Evolutionary conservation across 345 rosid genomes (phyloP).

Genomic region (Dovyalis caffra): DNA sequence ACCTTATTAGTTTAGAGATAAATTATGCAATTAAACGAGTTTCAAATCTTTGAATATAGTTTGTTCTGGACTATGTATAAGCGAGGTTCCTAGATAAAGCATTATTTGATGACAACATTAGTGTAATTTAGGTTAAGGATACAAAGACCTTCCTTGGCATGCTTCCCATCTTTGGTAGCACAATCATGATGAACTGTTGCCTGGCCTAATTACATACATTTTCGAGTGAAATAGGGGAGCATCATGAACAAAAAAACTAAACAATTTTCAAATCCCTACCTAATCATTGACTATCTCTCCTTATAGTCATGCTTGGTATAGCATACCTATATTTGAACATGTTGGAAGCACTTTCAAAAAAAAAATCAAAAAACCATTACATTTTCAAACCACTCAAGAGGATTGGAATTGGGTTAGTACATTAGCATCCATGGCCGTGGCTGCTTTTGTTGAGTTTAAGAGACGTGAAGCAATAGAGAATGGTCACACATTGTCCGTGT

Average conservation of each 20-base stretch:
- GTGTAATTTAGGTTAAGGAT: slow-evolving; percentile 43
- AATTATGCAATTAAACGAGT: no score
- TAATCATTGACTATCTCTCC: slow-evolving; percentile 46
- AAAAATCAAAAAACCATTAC: not conserved
- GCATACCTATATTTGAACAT: slow-evolving; percentile 43
- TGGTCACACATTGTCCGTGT: slow-evolving; percentile 34
- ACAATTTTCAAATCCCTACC: slow-evolving; percentile 45
- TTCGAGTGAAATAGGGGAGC: slow-evolving; percentile 55
- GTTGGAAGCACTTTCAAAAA: not conserved
- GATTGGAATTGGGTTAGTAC: slow-evolving; percentile 51
- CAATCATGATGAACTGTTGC: slow-evolving; percentile 66
- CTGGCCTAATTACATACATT: slow-evolving; percentile 58
- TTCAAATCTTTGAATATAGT: no score
- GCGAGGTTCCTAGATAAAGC: slow-evolving; percentile 55
- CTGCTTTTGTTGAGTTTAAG: slow-evolving; percentile 43
- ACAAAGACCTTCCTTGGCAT: slow-evolving; percentile 50
- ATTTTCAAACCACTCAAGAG: slow-evolving; percentile 42
- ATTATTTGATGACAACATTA: slow-evolving; percentile 22
- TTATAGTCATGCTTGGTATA: slow-evolving; percentile 43
- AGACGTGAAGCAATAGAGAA: slow-evolving; percentile 30
- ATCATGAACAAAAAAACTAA: slow-evolving; percentile 44
- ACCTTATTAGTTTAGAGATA: no score
- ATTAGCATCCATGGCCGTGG: slow-evolving; percentile 48
- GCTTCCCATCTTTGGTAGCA: slow-evolving; percentile 54
- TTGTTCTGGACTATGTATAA: not conserved